phyloP scores from a whole-genome alignment of 176 grass and related monocot genomes.

The Oryza meyeriana region DNA sequence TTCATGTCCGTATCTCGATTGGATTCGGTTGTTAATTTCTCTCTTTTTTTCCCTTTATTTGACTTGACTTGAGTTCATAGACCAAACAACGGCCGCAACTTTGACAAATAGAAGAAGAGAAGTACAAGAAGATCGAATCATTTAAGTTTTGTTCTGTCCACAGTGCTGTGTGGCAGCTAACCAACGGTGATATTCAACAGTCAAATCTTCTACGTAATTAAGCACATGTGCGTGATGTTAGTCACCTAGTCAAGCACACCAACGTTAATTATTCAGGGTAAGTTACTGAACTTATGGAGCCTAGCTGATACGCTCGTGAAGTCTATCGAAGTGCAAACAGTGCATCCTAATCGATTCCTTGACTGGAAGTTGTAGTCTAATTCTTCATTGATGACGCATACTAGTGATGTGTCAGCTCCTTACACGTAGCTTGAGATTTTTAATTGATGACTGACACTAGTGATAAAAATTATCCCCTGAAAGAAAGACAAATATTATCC shows the following conservation, averaged over 20 bases:
- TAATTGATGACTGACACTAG: no score
- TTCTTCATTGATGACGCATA: background rate
- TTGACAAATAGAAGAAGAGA: background rate
- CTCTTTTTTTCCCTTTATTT: background rate
- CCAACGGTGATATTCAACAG: background rate
- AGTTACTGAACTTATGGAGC: background rate
- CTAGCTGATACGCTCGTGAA: background rate
- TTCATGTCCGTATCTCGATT: background rate
- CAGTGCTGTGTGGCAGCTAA: background rate
- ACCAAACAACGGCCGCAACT: background rate
- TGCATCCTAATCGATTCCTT: background rate
- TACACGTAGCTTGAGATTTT: no score
- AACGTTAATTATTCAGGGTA: background rate
- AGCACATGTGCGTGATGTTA: background rate
- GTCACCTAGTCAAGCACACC: background rate
- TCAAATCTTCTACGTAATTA: background rate
- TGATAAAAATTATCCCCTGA: no score
- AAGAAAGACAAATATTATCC: no score
- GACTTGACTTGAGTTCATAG: slow-evolving; percentile 25
- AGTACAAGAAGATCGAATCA: background rate
- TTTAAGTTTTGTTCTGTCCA: background rate
- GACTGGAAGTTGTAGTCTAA: background rate
- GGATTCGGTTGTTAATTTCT: slow-evolving; percentile 12
- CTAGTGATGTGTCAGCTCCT: background rate
- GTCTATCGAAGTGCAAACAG: background rate